Base-by-base conservation (phyloP, 805 yeast species). In the Kregervanrija delftensis region DNA sequence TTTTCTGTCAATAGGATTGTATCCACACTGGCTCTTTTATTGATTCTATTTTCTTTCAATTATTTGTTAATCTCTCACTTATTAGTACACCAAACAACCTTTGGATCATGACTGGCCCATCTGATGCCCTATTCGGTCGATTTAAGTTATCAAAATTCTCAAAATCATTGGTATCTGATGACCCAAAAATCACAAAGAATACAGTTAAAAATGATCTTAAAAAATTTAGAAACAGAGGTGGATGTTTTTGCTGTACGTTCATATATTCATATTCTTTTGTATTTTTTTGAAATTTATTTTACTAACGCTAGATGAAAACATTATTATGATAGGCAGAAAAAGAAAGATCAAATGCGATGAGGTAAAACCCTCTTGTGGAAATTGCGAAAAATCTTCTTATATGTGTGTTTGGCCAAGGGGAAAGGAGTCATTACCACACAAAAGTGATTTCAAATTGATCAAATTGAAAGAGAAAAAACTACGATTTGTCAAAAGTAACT, bases 311-410 rank as follows among this genome's bases (percentile, higher is more conserved):
- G 11, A 9, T 11, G n/a, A 16, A 13, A n/a, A 12, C 5, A 32
- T n/a, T n/a, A n/a, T 2, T 30, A 33, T 36, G 8, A 28, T 11
- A 46, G 52, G 56, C 38, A 48, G 61, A 11, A 58, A 58, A 37
- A 43, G 62, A 31, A 49, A 54, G 28, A 46, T 57, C 42, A 58
- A 58, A 42, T 58, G 62, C 43, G 58, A 53, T 41, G 61, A 54
- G 14, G 15, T 32, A 1, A 54, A 53, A 37, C 57, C 58, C 4
- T 30, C 40, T 12, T 58, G 62, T 40, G 17, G 35, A 2, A 35
- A 45, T 8, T 58, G 62, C 37, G 42, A 22, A 30, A 42, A 36
- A 31, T 37, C 41, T 3, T 35, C 37, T 3, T 52, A 43, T 33
- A 8, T 37, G 3, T 54, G 58, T 45, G 43, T 43, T 11, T 54